These are phyloP conservation scores for Pinus taeda DNA, from an alignment of 75 land plant genomes.

Conservation along the genomic window DNA sequence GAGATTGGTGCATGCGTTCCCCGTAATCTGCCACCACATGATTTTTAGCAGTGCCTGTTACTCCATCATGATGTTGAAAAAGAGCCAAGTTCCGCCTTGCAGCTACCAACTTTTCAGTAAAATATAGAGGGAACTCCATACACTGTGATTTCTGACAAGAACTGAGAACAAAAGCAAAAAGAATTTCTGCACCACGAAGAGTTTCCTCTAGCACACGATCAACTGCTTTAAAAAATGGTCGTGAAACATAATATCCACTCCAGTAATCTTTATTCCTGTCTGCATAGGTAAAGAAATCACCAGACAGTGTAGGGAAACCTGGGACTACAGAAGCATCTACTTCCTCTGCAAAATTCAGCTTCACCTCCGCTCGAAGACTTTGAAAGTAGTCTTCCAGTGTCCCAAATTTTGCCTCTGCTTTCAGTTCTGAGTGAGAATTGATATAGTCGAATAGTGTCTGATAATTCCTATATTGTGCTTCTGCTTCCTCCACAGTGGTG, in stretches of 20 bases:
- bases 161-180: slow-evolving; percentile 65
- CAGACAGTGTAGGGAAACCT: slow-evolving; percentile 91
- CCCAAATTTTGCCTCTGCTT: slow-evolving; percentile 88
- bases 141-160: slow-evolving; percentile 55
- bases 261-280: slow-evolving; percentile 95
- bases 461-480: slow-evolving; percentile 88
- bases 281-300: slow-evolving; percentile 99
- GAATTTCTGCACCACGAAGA: slow-evolving; percentile 81
- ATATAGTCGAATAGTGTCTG: slow-evolving; percentile 91
- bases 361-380: slow-evolving; percentile 77
- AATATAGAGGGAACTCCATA: slow-evolving; percentile 46
- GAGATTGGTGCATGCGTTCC: slow-evolving; percentile 78
- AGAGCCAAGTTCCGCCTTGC: slow-evolving; percentile 93
- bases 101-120: slow-evolving; percentile 66
- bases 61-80: slow-evolving; percentile 99
- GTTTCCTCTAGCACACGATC: slow-evolving; percentile 95
- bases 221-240: slow-evolving; percentile 97
- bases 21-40: slow-evolving; percentile 98
- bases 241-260: slow-evolving; percentile 99
- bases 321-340: slow-evolving; percentile 45
- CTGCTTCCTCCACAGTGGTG: slow-evolving; percentile 78
- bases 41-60: slow-evolving; percentile 97
- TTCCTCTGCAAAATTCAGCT: slow-evolving; percentile 45
- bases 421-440: slow-evolving; percentile 67
- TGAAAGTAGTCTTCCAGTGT: slow-evolving; percentile 92